Evolutionary conservation across 2,329 filamentous ascomycete genomes (phyloP), one percentile per base, ranked within the genome.

Genomic region (Exophiala mesophila): DNA sequence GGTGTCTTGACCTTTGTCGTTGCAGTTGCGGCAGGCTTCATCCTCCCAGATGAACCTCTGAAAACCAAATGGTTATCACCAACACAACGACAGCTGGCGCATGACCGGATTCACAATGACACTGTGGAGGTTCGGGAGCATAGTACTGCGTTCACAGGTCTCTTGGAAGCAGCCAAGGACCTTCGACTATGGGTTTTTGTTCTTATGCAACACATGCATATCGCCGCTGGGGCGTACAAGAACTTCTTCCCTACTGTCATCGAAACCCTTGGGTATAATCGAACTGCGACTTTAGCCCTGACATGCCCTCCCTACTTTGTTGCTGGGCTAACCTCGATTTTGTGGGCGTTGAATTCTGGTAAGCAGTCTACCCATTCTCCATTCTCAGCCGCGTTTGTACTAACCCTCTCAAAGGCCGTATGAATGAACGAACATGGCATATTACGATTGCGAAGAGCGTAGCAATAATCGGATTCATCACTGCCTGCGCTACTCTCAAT

Each of bases 271-370:
- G 68, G 68, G 0, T 74, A 72, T 58, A 62, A 58, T 36, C 61
- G 53, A 0, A 74, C 69, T 2, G 63, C 71, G 28, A 74, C 72
- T 0, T 62, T 77, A 3, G 65, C 72, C 1, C 63, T 77, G 3
- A 76, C 71, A 5, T 62, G 59, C 29, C 57, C 59, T n/a, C 57
- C 59, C 1, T 63, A 61, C 43, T 41, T 63, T 5, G 49, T 62
- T 13, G 56, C 61, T n/a, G 60, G 55, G 2, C 43, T 44, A n/a
- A 44, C 59, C 8, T 62, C 37, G 36, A 45, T 3, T 5, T 9
- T 18, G n/a, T 34, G 32, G 32, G 15, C 32, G 4, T 19, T 15
- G 32, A 34, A 34, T n/a, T 34, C 32, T 34, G 29, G 29, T 32
- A 32, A 7, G 29, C 16, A 6, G n/a, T 8, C 24, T 28, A 28